Evolutionary conservation across 1,284 basidiomycete genomes (phyloP).

Genomic region (Hortiboletus rubellus): DNA sequence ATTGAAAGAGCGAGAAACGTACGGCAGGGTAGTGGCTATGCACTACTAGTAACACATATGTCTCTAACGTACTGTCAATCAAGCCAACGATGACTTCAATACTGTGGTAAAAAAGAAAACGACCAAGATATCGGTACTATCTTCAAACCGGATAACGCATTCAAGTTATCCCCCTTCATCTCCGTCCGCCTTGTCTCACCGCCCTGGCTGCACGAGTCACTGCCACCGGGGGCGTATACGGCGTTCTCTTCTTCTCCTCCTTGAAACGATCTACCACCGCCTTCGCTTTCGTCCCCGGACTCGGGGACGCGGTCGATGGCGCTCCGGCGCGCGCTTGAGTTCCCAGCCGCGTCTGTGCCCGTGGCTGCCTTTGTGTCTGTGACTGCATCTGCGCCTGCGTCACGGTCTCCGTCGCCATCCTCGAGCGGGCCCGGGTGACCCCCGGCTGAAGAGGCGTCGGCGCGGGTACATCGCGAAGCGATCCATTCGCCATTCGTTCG

Average conservation of each 20-base stretch:
- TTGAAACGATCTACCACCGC: slow-evolving; percentile 14
- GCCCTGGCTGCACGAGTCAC: slow-evolving; percentile 14
- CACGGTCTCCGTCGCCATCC: background rate
- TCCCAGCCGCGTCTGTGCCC: slow-evolving; percentile 3
- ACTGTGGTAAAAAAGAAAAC: background rate
- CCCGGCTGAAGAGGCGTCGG: background rate
- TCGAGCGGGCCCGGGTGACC: slow-evolving; percentile 12
- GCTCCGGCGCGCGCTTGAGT: background rate
- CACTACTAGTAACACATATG: no score
- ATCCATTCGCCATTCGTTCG: slow-evolving; percentile 16
- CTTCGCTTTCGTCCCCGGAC: slow-evolving; percentile 20
- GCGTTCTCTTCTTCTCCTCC: background rate
- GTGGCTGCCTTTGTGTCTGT: background rate
- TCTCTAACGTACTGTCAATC: no score
- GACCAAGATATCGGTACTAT: background rate
- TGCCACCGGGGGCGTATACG: slow-evolving; percentile 13
- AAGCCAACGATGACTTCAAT: no score
- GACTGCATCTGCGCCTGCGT: background rate
- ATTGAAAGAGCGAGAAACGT: no score
- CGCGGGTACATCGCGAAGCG: slow-evolving; percentile 1
- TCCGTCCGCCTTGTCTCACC: background rate
- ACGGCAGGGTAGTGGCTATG: no score
- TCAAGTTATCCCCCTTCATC: background rate
- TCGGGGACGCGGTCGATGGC: slow-evolving; percentile 8
- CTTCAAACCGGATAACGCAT: background rate